Conservation (phyloP, 2,329 filamentous ascomycete genomes). For the Plenodomus biglobosus region DNA sequence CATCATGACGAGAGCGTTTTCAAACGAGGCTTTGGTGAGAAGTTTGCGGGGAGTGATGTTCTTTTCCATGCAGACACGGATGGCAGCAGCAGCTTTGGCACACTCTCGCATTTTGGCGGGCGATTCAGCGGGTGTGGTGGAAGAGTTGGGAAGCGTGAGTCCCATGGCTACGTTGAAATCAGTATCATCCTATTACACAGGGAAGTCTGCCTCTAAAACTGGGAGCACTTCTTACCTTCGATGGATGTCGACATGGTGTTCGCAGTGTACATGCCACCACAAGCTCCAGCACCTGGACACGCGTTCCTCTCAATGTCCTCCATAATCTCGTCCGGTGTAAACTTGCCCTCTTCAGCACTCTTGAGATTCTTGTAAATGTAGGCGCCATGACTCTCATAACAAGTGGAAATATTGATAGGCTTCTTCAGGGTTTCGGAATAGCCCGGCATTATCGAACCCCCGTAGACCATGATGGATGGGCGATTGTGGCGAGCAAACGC, state of each 20-base stretch:
- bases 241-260: slow-evolving; percentile 93
- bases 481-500: slow-evolving; percentile 88
- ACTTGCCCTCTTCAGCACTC: slow-evolving; percentile 68
- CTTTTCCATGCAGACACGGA: slow-evolving; percentile 76
- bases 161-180: too few relatives aligned
- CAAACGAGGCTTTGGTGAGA: slow-evolving; percentile 76
- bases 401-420: slow-evolving; percentile 83
- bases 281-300: slow-evolving; percentile 77
- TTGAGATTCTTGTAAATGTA: slow-evolving; percentile 73
- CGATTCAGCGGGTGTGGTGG: slow-evolving; percentile 76
- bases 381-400: slow-evolving; percentile 84
- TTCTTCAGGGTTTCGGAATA: slow-evolving; percentile 74
- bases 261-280: slow-evolving; percentile 91
- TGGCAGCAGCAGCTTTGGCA: slow-evolving; percentile 75
- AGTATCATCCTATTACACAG: too few relatives aligned
- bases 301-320: slow-evolving; percentile 79
- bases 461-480: slow-evolving; percentile 93
- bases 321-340: slow-evolving; percentile 75
- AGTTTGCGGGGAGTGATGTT: slow-evolving; percentile 81
- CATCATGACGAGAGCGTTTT: slow-evolving; percentile 86
- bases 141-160: slow-evolving; percentile 77
- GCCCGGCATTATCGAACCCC: slow-evolving; percentile 87
- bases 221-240: slow-evolving; percentile 56
- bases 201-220: too few relatives aligned
- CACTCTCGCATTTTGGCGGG: slow-evolving; percentile 87